phyloP scores from a whole-genome alignment of 768 basidiomycete species.

The Tylopilus vinaceipallidus region DNA sequence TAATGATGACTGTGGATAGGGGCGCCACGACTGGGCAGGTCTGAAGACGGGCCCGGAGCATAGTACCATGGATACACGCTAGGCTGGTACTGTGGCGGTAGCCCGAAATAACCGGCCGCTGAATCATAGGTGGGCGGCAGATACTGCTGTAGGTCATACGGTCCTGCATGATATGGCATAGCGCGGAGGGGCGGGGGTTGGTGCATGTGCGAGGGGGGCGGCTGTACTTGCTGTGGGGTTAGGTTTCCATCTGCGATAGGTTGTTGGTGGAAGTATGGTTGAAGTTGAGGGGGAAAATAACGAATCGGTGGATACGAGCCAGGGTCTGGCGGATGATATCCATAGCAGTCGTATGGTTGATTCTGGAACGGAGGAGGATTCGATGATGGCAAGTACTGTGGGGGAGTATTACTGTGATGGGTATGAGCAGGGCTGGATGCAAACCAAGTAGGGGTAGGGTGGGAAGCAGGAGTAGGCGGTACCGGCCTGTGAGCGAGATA shows the following conservation, averaged over 20 bases:
- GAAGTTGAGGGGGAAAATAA: slow-evolving; percentile 38
- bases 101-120: slow-evolving; percentile 36
- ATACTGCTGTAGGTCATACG: slow-evolving; percentile 22
- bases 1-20: slow-evolving; percentile 35
- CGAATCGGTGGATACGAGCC: slow-evolving; percentile 39
- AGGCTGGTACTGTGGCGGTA: slow-evolving; percentile 36
- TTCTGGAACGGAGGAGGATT: slow-evolving; percentile 33
- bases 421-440: slow-evolving; percentile 30
- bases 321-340: slow-evolving; percentile 35
- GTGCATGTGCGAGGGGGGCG: slow-evolving; percentile 16
- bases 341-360: slow-evolving; percentile 36
- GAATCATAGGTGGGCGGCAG: slow-evolving; percentile 25
- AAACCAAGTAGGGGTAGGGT: slow-evolving; percentile 19
- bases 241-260: slow-evolving; percentile 33
- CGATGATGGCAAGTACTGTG: slow-evolving; percentile 48
- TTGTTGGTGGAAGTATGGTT: slow-evolving; percentile 40
- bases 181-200: slow-evolving; percentile 25
- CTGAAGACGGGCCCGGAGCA: slow-evolving; percentile 29
- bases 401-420: slow-evolving; percentile 37
- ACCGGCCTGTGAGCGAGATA: neutral
- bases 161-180: slow-evolving; percentile 12
- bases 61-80: slow-evolving; percentile 52
- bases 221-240: slow-evolving; percentile 22
- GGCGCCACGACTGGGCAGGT: slow-evolving; percentile 28
- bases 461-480: slow-evolving; percentile 23